These are phyloP conservation scores for Dalbergia cochinchinensis DNA, from an alignment of 306 rosid species.

Conservation along the genomic window DNA sequence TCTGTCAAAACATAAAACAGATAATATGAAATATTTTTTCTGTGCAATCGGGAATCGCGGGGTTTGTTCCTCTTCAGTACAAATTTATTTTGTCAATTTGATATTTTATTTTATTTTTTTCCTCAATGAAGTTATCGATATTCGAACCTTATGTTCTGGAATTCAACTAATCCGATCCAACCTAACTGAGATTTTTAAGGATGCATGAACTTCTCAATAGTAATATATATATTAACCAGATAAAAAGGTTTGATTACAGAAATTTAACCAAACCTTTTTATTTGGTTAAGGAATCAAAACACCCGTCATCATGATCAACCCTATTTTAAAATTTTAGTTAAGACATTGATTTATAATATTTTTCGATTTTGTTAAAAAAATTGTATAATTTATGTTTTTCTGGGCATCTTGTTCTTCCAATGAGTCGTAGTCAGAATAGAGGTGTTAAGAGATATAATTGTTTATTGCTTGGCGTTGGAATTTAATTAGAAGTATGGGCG, in stretches of 20 bases:
- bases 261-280: too few relatives aligned
- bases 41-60: slow-evolving; percentile 67
- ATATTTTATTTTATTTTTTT: not conserved
- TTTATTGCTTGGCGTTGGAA: slow-evolving; percentile 15
- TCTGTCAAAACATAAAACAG: not conserved
- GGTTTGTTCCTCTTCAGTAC: slow-evolving; percentile 51
- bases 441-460: slow-evolving; percentile 26
- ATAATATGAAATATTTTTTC: slow-evolving; percentile 38
- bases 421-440: slow-evolving; percentile 9
- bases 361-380: not conserved
- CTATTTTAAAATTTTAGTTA: not conserved
- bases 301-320: too few relatives aligned
- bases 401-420: not conserved
- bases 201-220: too few relatives aligned
- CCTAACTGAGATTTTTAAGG: too few relatives aligned
- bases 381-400: slow-evolving; percentile 6
- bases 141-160: too few relatives aligned
- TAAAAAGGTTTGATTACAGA: too few relatives aligned
- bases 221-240: too few relatives aligned
- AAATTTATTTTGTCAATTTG: not conserved
- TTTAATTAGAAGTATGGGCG: slow-evolving; percentile 3
- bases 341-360: not conserved
- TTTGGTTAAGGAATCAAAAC: too few relatives aligned
- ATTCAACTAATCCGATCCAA: too few relatives aligned
- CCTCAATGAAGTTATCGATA: too few relatives aligned